These are phyloP conservation scores for Rachicladosporium sp. DNA, from an alignment of 2,329 filamentous ascomycete genomes.

Conservation along the genomic window DNA sequence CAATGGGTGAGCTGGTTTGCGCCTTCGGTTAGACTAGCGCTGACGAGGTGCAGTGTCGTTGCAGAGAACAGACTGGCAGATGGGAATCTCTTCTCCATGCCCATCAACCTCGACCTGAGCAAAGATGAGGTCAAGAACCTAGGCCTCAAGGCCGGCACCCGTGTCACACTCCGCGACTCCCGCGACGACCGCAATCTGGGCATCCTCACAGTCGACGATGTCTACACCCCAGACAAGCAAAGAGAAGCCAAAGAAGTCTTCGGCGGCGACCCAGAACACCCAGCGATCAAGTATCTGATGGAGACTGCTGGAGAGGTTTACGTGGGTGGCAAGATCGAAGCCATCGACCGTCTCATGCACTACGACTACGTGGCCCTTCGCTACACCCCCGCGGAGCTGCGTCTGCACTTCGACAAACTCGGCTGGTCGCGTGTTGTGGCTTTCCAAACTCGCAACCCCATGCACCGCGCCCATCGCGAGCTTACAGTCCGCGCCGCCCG, in stretches of 20 bases:
- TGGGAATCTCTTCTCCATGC: conserved; percentile 90
- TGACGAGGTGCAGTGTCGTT: conserved; percentile 54
- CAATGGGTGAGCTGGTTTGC: conserved; percentile 53
- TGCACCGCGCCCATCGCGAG: conserved; percentile 97
- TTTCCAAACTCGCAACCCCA: conserved; percentile 98
- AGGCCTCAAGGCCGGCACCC: conserved; percentile 65
- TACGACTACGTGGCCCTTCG: conserved; percentile 97
- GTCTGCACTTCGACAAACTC: conserved; percentile 97
- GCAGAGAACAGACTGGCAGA: conserved; percentile 73
- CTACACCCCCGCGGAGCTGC: conserved; percentile 90
- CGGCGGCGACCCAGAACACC: conserved; percentile 76
- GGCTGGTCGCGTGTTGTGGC: conserved; percentile 96
- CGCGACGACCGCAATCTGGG: conserved; percentile 92
- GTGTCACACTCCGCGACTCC: conserved; percentile 84
- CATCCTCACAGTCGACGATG: conserved; percentile 88
- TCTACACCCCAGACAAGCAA: conserved; percentile 87
- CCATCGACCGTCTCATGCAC: conserved; percentile 88
- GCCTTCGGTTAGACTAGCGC: not conserved
- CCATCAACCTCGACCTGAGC: conserved; percentile 82
- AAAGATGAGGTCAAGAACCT: conserved; percentile 62
- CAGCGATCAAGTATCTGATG: conserved; percentile 82
- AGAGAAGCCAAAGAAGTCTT: conserved; percentile 92
- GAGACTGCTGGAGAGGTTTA: conserved; percentile 75
- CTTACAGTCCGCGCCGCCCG: conserved; percentile 93
- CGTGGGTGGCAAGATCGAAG: conserved; percentile 90